Conservation (phyloP, 164 flowering plant species). For the Platanus orientalis region DNA sequence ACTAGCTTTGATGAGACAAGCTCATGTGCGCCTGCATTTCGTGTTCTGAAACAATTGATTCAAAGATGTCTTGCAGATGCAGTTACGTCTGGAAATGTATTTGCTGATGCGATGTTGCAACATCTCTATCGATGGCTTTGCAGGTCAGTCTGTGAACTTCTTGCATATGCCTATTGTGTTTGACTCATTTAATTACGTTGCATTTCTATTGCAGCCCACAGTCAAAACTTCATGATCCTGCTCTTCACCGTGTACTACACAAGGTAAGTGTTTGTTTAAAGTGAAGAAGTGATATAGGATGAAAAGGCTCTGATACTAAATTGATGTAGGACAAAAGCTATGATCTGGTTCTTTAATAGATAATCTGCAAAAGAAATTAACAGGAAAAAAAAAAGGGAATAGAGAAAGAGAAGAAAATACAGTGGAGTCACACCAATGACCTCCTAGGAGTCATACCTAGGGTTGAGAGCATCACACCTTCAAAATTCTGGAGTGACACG, state of each 20-base stretch:
- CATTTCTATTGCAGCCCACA: constrained; percentile 62
- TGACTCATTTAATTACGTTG: constrained; percentile 12
- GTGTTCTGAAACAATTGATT: constrained; percentile 79
- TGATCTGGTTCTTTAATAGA: too few relatives aligned
- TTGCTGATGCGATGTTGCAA: constrained; percentile 91
- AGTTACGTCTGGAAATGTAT: constrained; percentile 76
- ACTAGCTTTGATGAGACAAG: constrained; percentile 66
- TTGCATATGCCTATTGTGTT: constrained; percentile 4
- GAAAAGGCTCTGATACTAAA: too few relatives aligned
- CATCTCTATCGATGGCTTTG: constrained; percentile 93
- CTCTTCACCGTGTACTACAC: constrained; percentile 82
- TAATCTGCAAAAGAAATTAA: too few relatives aligned
- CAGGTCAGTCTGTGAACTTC: constrained; percentile 45
- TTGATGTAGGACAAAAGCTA: too few relatives aligned
- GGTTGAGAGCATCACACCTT: too few relatives aligned
- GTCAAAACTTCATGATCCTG: constrained; percentile 96
- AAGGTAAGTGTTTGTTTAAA: constrained; percentile 42
- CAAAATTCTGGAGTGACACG: too few relatives aligned
- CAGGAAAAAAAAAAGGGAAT: too few relatives aligned
- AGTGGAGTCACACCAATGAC: too few relatives aligned
- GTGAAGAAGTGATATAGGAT: too few relatives aligned
- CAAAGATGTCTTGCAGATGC: constrained; percentile 94
- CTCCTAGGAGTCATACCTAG: too few relatives aligned
- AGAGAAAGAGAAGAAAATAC: too few relatives aligned
- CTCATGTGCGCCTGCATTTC: constrained; percentile 78